A percentile compares a stretch with the other conserved stretches of the same genome.
These are phyloP conservation scores for Trichocladium uniseriatum DNA, from an alignment of 495 filamentous ascomycete species.

Conservation along the genomic window DNA sequence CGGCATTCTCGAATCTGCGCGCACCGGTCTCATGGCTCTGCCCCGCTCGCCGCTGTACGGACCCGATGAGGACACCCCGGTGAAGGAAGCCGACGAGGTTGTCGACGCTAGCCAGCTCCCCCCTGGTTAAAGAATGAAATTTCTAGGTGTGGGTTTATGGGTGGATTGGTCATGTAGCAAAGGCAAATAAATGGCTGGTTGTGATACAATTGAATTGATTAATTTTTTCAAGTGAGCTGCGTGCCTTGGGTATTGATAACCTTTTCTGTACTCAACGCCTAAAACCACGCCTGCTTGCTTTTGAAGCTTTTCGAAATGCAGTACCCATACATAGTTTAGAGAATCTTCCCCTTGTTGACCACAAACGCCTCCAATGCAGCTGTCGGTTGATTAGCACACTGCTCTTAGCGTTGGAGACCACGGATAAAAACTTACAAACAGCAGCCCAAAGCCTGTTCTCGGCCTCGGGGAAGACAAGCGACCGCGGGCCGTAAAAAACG, in stretches of 20 bases:
- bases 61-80: constrained; percentile 58
- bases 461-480: constrained; percentile 83
- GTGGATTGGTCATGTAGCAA: constrained; percentile 7
- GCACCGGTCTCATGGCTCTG: constrained; percentile 92
- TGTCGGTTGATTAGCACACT: constrained; percentile 19
- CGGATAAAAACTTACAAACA: constrained; percentile 44
- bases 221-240: not conserved
- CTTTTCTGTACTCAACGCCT: constrained; percentile 9
- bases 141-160: not conserved
- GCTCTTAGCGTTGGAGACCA: not conserved
- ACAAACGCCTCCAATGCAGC: constrained; percentile 83
- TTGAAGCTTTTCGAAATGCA: constrained; percentile 10
- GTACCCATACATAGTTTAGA: constrained; percentile 11
- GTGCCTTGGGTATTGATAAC: constrained; percentile 1
- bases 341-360: constrained; percentile 69
- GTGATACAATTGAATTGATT: not conserved
- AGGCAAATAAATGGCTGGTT: not conserved
- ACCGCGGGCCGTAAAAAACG: constrained; percentile 77
- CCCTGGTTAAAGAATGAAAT: constrained; percentile 57
- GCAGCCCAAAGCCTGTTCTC: constrained; percentile 92
- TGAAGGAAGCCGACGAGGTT: constrained; percentile 82
- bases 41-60: constrained; percentile 82
- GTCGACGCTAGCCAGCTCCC: constrained; percentile 90
- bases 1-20: constrained; percentile 88
- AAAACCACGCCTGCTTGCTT: constrained; percentile 13